A percentile compares a stretch with the other conserved stretches of the same genome.
Conservation (phyloP, 2,329 filamentous ascomycete genomes). For the Aspergillus proliferans region DNA sequence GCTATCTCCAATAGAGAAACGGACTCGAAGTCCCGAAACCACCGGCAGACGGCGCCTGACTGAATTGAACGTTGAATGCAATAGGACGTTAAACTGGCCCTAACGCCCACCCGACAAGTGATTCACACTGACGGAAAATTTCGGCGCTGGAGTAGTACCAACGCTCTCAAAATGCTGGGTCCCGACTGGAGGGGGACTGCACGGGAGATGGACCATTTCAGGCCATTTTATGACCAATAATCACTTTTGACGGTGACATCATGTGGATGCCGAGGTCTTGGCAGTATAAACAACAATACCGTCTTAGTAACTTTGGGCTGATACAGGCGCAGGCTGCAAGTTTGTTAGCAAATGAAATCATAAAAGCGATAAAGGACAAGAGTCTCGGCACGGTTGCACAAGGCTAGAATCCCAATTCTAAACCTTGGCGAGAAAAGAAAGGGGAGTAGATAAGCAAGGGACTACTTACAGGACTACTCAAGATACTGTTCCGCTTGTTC, state of each 20-base stretch:
- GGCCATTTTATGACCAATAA: neutral
- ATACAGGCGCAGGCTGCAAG: conserved; percentile 39
- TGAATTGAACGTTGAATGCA: neutral
- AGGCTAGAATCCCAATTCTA: conserved; percentile 5
- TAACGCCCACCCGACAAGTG: conserved; percentile 5
- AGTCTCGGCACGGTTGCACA: conserved; percentile 18
- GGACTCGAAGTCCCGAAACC: neutral
- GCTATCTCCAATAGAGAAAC: neutral
- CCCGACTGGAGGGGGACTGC: conserved; percentile 3
- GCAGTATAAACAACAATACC: conserved; percentile 7
- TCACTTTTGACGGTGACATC: conserved; percentile 14
- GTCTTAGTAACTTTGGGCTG: conserved; percentile 40
- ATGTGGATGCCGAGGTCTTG: conserved; percentile 13
- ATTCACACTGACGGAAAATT: conserved; percentile 7
- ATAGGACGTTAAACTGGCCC: neutral
- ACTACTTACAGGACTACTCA: conserved; percentile 84
- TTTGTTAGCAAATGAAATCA: conserved; percentile 14
- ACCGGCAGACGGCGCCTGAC: neutral
- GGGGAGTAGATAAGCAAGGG: conserved; percentile 11
- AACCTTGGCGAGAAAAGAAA: conserved; percentile 14
- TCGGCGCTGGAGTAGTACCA: conserved; percentile 6
- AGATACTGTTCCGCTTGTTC: conserved; percentile 88
- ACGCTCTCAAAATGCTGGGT: conserved; percentile 5
- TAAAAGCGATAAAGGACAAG: conserved; percentile 9
- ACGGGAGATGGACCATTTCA: conserved; percentile 3